phyloP scores from a whole-genome alignment of 352 stramenopile genomes.

The Hyaloperonospora arabidopsidis region DNA sequence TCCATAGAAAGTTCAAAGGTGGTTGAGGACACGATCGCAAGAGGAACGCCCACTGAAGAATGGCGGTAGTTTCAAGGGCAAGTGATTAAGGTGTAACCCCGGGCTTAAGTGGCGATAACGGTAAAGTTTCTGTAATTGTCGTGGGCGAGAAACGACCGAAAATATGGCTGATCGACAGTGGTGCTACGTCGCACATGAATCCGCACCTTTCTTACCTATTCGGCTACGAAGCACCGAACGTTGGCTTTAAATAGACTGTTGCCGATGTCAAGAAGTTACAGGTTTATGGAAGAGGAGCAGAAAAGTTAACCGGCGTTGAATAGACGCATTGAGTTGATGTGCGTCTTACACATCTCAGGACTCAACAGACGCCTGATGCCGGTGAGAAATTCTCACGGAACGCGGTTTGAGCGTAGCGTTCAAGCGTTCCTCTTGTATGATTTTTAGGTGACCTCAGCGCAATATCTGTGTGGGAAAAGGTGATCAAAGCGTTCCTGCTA shows the following conservation, averaged over 20 bases:
- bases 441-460: background rate
- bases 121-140: background rate
- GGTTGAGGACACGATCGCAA: constrained; percentile 5
- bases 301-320: background rate
- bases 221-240: background rate
- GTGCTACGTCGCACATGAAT: background rate
- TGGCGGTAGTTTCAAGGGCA: constrained; percentile 1
- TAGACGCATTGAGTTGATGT: background rate
- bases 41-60: constrained; percentile 5
- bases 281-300: background rate
- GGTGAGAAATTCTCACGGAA: background rate
- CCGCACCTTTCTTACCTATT: background rate
- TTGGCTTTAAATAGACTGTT: background rate
- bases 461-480: background rate
- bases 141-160: background rate
- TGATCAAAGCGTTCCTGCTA: background rate
- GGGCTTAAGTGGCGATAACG: background rate
- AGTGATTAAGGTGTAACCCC: background rate
- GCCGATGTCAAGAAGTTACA: background rate
- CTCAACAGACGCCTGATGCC: background rate
- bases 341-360: background rate
- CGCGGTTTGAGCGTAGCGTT: background rate
- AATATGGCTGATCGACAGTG: background rate
- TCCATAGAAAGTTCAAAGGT: constrained; percentile 4
- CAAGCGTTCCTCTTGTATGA: background rate